Base-by-base conservation (phyloP, 2,329 filamentous ascomycete genomes). In the Diaporthe sp. region DNA sequence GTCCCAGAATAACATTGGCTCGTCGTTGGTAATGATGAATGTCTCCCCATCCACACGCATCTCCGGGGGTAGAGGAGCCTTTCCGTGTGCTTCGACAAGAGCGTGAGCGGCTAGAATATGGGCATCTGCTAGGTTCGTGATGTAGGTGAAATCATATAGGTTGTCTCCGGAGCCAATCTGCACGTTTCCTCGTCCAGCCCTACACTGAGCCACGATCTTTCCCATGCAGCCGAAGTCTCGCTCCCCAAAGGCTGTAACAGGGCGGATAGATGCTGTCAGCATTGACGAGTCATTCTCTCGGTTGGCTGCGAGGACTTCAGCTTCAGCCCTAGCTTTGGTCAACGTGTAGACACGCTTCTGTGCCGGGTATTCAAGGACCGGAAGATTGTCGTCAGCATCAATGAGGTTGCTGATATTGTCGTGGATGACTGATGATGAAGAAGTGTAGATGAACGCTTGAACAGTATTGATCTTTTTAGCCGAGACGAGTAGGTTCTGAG, bases 11-110 rank as follows among this genome's bases (percentile, higher is more conserved):
- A 76, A 74, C 12, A 79, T 61, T 3, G 78, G 82, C 55, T 81
- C 73, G 28, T 79, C 80, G 73, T 84, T 82, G 64, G 82, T 81
- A 64, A 84, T 77, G 74, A 80, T 77, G 77, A 83, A 84, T 19
- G 79, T 77, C 77, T 84, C 77, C 3, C 82, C 82, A 40, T 82
- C 82, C 13, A 83, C 79, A 28, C 77, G 76, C 28, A 60, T 68
- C 10, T 77, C 77, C 10, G 58, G n/a, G 17, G 72, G 22, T n/a
- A 74, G 77, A 30, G 76, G 67, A n/a, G 78, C 74, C n/a, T 77
- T 73, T 13, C 77, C 74, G 28, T 77, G 77, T 17, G 77, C 77
- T n/a, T 52, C 42, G 2, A 82, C 66, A 4, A 83, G 80, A 10
- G 78, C 79, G 9, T 75, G 45, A 2, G 81, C 80, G 35, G 81